Conservation (phyloP, 1,284 basidiomycete genomes). For the Melanopsichium pennsylvanicum region DNA sequence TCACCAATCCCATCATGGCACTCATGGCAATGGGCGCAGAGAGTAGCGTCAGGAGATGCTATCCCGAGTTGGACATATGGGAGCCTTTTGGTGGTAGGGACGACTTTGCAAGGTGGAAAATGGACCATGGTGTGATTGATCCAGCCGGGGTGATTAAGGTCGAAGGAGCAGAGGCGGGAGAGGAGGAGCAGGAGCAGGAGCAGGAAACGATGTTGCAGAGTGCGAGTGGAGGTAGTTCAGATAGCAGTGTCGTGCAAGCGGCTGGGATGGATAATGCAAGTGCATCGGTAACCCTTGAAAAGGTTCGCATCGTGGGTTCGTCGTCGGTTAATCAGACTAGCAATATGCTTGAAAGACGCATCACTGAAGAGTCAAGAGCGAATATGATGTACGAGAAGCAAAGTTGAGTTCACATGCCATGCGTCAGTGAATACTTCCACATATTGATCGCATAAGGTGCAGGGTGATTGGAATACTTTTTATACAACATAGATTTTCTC, state of each 20-base stretch:
- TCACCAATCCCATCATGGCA: conserved; percentile 63
- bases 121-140: conserved; percentile 27
- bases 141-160: conserved; percentile 6
- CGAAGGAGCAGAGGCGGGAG: background rate
- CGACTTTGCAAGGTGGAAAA: conserved; percentile 37
- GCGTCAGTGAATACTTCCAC: too few species aligned
- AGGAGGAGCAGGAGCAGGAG: background rate
- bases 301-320: too few species aligned
- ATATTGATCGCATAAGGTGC: too few species aligned
- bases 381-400: too few species aligned
- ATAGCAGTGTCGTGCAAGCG: too few species aligned
- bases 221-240: too few species aligned
- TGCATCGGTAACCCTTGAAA: too few species aligned
- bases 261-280: too few species aligned
- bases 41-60: conserved; percentile 43
- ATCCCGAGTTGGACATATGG: conserved; percentile 51
- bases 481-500: too few species aligned
- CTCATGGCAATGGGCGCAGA: conserved; percentile 63
- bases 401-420: too few species aligned
- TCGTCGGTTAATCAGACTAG: conserved; percentile 3
- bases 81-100: conserved; percentile 30
- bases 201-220: conserved; percentile 1
- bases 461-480: too few species aligned
- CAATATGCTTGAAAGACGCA: background rate
- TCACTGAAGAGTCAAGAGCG: too few species aligned